Conservation (phyloP, 352 stramenopile genomes). For the Phytophthora hibernalis region DNA sequence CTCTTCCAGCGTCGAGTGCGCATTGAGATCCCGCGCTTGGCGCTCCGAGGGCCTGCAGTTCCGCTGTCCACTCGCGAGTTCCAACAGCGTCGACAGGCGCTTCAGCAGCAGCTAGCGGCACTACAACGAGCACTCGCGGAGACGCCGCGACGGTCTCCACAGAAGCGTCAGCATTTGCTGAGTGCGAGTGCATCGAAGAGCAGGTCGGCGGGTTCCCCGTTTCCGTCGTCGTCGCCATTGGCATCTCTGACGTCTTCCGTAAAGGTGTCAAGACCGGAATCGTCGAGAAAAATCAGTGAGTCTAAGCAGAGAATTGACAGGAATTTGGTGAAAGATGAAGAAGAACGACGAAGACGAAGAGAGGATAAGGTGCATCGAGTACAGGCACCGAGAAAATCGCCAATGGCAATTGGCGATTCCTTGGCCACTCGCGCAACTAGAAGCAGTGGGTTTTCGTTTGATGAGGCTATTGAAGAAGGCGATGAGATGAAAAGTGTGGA, state of each 20-base stretch:
- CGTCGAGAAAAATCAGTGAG: constrained; percentile 1
- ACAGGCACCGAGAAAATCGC: constrained; percentile 21
- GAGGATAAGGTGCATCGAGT: background rate
- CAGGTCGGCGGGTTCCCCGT: constrained; percentile 1
- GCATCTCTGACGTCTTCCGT: constrained; percentile 24
- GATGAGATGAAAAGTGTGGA: constrained; percentile 9
- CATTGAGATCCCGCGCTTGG: constrained; percentile 47
- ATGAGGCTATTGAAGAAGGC: constrained; percentile 19
- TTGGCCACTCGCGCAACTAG: constrained; percentile 15
- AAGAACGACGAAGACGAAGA: constrained; percentile 1
- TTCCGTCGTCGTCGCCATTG: constrained; percentile 16
- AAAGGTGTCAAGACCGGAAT: constrained; percentile 20
- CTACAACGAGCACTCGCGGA: constrained; percentile 44
- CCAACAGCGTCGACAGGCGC: constrained; percentile 43
- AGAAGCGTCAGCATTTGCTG: constrained; percentile 15
- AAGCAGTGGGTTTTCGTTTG: constrained; percentile 32
- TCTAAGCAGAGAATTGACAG: constrained; percentile 18
- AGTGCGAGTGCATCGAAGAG: constrained; percentile 12
- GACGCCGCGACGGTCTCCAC: constrained; percentile 24
- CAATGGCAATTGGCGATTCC: constrained; percentile 23
- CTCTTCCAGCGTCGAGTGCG: constrained; percentile 65
- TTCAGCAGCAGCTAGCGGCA: constrained; percentile 45
- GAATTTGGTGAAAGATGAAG: background rate
- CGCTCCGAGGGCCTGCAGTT: constrained; percentile 23
- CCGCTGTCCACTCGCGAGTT: constrained; percentile 51